A percentile compares a stretch with the other conserved stretches of the same genome.
Evolutionary conservation across 108 stramenopile genomes (phyloP).

Genomic region (Licmophora abbreviata): DNA sequence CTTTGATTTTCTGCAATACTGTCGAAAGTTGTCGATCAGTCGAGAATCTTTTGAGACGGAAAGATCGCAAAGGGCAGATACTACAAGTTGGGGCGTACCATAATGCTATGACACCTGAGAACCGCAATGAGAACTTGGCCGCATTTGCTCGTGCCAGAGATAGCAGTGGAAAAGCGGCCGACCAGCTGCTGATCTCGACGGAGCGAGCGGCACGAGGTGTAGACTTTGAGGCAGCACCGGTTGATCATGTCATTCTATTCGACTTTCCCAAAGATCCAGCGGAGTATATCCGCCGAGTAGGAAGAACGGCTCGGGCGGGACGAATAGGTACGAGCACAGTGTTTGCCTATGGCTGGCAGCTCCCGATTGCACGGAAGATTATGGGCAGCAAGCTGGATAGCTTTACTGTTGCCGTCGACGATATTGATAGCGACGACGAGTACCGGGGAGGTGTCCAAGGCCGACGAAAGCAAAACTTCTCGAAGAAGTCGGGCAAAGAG

Average conservation of each 20-base stretch:
- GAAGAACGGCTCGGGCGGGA: slow-evolving; percentile 91
- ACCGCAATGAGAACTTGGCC: slow-evolving; percentile 43
- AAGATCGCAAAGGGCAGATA: slow-evolving; percentile 54
- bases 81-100: slow-evolving; percentile 72
- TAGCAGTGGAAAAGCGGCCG: slow-evolving; percentile 8
- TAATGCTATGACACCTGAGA: slow-evolving; percentile 75
- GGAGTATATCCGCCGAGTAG: slow-evolving; percentile 88
- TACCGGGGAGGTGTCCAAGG: slow-evolving; percentile 8
- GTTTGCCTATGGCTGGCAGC: slow-evolving; percentile 80
- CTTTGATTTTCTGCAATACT: slow-evolving; percentile 95
- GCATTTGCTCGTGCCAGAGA: slow-evolving; percentile 48
- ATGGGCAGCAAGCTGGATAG: slow-evolving; percentile 47
- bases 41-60: slow-evolving; percentile 82
- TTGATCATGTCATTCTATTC: slow-evolving; percentile 90
- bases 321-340: slow-evolving; percentile 78
- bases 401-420: slow-evolving; percentile 15
- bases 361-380: slow-evolving; percentile 71
- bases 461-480: slow-evolving; percentile 4
- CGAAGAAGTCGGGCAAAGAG: slow-evolving; percentile 10
- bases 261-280: slow-evolving; percentile 94
- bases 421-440: slow-evolving; percentile 14
- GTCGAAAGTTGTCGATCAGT: slow-evolving; percentile 87
- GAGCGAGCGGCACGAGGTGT: slow-evolving; percentile 94
- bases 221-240: slow-evolving; percentile 80
- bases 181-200: slow-evolving; percentile 86